Evolutionary conservation across 1,284 basidiomycete species (phyloP).

Genomic region (Crepidotus sp.): DNA sequence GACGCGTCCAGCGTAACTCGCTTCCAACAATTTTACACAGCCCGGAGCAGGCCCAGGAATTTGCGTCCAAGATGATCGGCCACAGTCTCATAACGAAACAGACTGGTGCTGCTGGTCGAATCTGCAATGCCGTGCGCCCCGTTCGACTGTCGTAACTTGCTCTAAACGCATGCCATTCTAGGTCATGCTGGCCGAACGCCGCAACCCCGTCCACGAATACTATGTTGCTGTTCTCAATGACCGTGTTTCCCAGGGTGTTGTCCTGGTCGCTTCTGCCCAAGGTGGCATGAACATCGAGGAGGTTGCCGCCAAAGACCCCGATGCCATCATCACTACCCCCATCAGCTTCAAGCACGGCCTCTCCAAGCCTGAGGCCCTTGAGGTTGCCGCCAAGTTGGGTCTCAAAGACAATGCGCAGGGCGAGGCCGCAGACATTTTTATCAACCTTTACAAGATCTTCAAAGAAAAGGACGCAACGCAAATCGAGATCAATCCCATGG

Average conservation of each 20-base stretch:
- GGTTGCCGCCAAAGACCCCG: conserved; percentile 95
- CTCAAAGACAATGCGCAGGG: conserved; percentile 72
- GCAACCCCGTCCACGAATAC: conserved; percentile 93
- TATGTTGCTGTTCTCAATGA: conserved; percentile 98
- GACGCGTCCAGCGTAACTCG: conserved; percentile 4
- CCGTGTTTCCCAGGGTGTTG: conserved; percentile 82
- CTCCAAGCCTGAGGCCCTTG: conserved; percentile 62
- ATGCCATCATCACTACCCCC: conserved; percentile 92
- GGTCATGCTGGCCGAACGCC: conserved; percentile 98
- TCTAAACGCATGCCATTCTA: conserved; percentile 24
- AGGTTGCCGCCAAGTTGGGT: conserved; percentile 84
- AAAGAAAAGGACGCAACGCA: conserved; percentile 99
- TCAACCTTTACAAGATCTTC: conserved; percentile 94
- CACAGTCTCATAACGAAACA: conserved; percentile 98
- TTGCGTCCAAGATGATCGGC: conserved; percentile 91
- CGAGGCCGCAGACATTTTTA: conserved; percentile 90
- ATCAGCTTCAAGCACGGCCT: conserved; percentile 87
- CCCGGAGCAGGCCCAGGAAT: conserved; percentile 82
- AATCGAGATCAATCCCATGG: conserved; percentile 99
- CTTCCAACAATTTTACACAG: conserved; percentile 25
- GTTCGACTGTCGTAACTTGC: not conserved
- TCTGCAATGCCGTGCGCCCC: conserved; percentile 83
- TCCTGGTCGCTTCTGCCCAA: conserved; percentile 90
- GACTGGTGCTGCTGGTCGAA: conserved; percentile 85
- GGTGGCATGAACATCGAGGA: conserved; percentile 99